These are phyloP conservation scores for Rosa hybrid DNA, from an alignment of 331 rosid genomes.

Conservation along the genomic window DNA sequence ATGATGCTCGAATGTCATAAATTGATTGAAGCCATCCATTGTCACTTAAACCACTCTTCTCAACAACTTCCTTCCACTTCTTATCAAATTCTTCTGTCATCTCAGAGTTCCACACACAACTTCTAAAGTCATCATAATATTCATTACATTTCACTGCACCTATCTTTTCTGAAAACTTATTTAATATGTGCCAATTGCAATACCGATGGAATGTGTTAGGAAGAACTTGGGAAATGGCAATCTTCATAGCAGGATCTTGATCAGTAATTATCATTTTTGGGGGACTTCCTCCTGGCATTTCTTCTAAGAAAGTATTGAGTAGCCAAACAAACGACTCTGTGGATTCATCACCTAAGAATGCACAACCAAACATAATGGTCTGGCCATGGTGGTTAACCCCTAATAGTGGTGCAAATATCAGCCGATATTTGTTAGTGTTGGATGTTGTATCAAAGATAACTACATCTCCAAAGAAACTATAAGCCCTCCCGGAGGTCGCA, in stretches of 20 bases:
- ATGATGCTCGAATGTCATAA: background rate
- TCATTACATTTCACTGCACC: background rate
- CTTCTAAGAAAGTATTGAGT: background rate
- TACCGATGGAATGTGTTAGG: background rate
- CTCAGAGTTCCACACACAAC: background rate
- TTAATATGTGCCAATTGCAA: background rate
- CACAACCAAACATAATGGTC: too few species aligned
- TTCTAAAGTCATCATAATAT: background rate
- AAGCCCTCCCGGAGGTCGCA: background rate
- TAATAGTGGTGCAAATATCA: background rate
- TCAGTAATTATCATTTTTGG: background rate
- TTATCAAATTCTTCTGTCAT: background rate
- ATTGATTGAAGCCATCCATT: background rate
- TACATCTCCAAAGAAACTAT: background rate
- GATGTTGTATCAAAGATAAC: background rate
- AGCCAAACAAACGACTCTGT: too few species aligned
- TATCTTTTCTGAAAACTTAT: background rate
- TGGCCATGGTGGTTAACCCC: background rate
- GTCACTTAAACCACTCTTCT: background rate
- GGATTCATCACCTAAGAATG: too few species aligned
- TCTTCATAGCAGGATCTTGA: background rate
- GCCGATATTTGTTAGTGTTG: background rate
- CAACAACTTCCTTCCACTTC: background rate
- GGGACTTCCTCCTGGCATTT: background rate
- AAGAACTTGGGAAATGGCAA: background rate